A percentile compares a stretch with the other conserved stretches of the same genome.
Conservation (phyloP, 2,329 filamentous ascomycete species). For the Chalaropsis ovoidea region DNA sequence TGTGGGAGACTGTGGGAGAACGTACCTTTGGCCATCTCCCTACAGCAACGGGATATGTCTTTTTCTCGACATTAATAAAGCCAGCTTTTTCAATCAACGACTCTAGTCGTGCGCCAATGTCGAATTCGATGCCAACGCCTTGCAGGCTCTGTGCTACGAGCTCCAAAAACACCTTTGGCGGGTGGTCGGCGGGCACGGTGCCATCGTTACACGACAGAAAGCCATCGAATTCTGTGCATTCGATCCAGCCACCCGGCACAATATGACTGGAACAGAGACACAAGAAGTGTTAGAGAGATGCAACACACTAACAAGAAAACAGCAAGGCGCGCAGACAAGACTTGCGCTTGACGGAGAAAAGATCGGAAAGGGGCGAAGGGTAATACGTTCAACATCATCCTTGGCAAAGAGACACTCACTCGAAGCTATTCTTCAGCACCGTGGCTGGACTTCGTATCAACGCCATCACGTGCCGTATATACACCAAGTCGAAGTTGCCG, state of each 20-base stretch:
- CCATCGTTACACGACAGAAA: slow-evolving; percentile 37
- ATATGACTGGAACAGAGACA: slow-evolving; percentile 25
- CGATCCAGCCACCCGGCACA: slow-evolving; percentile 41
- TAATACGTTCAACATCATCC: too few species aligned
- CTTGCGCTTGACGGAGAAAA: too few species aligned
- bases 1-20: too few species aligned
- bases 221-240: slow-evolving; percentile 40
- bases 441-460: slow-evolving; percentile 43
- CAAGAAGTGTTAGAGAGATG: not conserved
- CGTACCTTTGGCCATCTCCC: slow-evolving; percentile 38
- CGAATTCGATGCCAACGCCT: slow-evolving; percentile 36
- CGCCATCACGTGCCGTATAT: slow-evolving; percentile 41
- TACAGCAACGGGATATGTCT: slow-evolving; percentile 37
- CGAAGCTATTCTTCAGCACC: slow-evolving; percentile 36
- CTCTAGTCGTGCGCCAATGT: slow-evolving; percentile 32
- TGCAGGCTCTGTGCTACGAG: slow-evolving; percentile 31
- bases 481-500: slow-evolving; percentile 47
- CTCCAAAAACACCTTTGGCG: slow-evolving; percentile 33
- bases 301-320: not conserved
- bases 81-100: slow-evolving; percentile 35
- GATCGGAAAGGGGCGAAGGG: too few species aligned
- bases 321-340: not conserved
- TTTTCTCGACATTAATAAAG: slow-evolving; percentile 36
- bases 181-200: slow-evolving; percentile 37
- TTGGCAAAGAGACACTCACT: slow-evolving; percentile 28